Percentiles rank a stretch among this genome's conserved stretches.
Conservation (phyloP, 148 eudicot genomes). For the Arctostaphylos glauca region DNA sequence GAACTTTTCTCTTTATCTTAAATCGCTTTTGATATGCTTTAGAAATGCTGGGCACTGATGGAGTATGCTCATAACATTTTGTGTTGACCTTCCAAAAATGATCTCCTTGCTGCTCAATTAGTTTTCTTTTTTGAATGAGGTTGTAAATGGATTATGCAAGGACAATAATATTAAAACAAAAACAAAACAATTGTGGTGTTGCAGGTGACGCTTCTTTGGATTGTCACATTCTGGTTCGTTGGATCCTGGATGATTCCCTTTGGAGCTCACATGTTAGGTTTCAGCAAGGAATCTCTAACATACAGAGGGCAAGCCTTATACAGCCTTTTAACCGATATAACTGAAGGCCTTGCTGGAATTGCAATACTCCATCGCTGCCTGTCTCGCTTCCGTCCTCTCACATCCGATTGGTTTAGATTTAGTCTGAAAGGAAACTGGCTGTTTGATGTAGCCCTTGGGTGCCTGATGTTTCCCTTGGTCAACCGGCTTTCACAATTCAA, state of each 20-base stretch:
- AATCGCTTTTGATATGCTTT: background rate
- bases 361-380: constrained; percentile 66
- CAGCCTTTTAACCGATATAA: constrained; percentile 73
- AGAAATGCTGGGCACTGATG: background rate
- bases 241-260: constrained; percentile 89
- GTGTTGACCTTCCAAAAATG: background rate
- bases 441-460: constrained; percentile 66
- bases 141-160: background rate
- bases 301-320: constrained; percentile 78
- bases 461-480: constrained; percentile 85
- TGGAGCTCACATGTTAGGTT: constrained; percentile 66
- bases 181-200: constrained; percentile 10
- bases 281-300: constrained; percentile 66
- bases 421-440: constrained; percentile 74
- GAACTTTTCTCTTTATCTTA: background rate
- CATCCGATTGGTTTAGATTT: constrained; percentile 73
- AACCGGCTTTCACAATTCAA: constrained; percentile 76
- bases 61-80: background rate
- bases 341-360: constrained; percentile 77
- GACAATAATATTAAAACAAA: background rate
- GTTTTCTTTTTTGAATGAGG: background rate
- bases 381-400: constrained; percentile 73
- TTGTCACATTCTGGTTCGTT: constrained; percentile 73
- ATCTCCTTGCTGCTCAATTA: background rate
- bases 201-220: constrained; percentile 80